Evolutionary conservation across 139 green algal species (phyloP).

Genomic region (Micromonas pusilla): DNA sequence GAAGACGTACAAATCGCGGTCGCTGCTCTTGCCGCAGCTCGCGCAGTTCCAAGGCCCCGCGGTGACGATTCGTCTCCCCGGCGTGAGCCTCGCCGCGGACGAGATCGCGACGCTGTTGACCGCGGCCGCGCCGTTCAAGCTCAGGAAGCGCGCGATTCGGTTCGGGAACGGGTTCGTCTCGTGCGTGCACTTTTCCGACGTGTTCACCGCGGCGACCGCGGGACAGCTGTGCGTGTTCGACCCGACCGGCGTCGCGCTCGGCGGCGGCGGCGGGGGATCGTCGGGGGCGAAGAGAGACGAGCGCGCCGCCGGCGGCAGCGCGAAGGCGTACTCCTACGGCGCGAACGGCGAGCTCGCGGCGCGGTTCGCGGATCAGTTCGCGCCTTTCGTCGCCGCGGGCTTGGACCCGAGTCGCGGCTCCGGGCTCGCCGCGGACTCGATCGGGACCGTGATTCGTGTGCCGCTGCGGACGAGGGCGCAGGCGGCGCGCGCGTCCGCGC

Average conservation of each 20-base stretch:
- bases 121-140: constrained; percentile 21
- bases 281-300: constrained; percentile 15
- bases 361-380: constrained; percentile 54
- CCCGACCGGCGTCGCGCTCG: constrained; percentile 41
- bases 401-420: too few relatives aligned
- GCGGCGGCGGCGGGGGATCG: background rate
- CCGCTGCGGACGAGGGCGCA: constrained; percentile 42
- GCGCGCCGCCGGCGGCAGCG: constrained; percentile 22
- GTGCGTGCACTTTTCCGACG: constrained; percentile 47
- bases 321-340: constrained; percentile 40
- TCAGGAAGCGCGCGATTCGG: constrained; percentile 25
- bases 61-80: constrained; percentile 50
- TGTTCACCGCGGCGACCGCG: constrained; percentile 36
- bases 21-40: constrained; percentile 53
- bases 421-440: background rate
- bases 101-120: constrained; percentile 41
- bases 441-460: constrained; percentile 49
- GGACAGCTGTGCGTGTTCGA: constrained; percentile 55
- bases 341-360: constrained; percentile 37
- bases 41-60: constrained; percentile 55
- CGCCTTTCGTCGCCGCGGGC: constrained; percentile 2
- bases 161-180: constrained; percentile 42
- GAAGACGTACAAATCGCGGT: constrained; percentile 40
- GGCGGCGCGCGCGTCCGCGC: background rate
- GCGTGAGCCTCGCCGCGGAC: constrained; percentile 33